Percentiles rank a stretch among this genome's conserved stretches.
Evolutionary conservation across 805 yeast species (phyloP).

Genomic region (Ogataea paraovalis): DNA sequence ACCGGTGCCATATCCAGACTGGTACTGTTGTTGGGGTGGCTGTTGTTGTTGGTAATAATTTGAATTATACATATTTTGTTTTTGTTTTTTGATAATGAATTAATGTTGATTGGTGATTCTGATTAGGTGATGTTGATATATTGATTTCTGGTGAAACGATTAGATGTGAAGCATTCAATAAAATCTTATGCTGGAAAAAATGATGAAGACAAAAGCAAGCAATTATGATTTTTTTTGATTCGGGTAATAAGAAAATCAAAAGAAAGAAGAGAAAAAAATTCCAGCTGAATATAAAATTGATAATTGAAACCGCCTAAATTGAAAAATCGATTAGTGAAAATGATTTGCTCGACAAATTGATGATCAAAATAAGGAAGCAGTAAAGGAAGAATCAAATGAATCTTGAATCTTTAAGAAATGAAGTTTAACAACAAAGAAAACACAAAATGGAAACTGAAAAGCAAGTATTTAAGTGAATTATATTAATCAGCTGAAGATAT

Average conservation of each 20-base stretch:
- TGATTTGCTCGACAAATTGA: neutral
- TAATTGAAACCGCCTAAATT: too few species aligned
- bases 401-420: neutral
- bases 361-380: neutral
- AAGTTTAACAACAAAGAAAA: neutral
- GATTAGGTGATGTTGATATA: too few species aligned
- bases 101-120: neutral
- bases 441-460: neutral
- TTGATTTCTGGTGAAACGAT: neutral
- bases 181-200: neutral
- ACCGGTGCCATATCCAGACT: constrained; percentile 7
- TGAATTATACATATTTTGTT: constrained; percentile 17
- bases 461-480: neutral
- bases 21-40: constrained; percentile 6
- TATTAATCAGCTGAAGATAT: neutral
- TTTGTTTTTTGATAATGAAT: neutral
- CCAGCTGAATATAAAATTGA: neutral
- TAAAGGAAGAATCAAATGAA: too few species aligned
- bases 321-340: neutral
- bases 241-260: neutral
- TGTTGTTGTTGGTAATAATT: constrained; percentile 7
- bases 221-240: neutral
- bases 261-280: neutral
- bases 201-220: neutral
- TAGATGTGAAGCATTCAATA: neutral